phyloP scores from a whole-genome alignment of 2,329 filamentous ascomycete genomes.

The Pseudogymnoascus sp. region DNA sequence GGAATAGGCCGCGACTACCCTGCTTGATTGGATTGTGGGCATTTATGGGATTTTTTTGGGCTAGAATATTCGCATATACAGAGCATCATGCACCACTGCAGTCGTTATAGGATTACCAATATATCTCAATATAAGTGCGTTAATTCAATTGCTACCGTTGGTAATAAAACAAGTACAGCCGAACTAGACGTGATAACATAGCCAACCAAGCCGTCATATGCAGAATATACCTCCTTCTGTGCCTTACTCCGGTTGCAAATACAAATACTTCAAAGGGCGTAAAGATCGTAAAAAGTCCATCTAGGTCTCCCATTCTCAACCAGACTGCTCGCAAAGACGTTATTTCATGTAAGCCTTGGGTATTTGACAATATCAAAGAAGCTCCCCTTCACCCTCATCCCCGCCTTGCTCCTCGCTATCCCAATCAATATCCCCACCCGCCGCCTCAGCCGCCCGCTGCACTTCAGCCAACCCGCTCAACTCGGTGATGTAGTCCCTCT shows the following conservation, averaged over 20 bases:
- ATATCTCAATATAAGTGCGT: background rate
- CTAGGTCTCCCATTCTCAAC: background rate
- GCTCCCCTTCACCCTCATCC: conserved; percentile 44
- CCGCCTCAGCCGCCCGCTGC: conserved; percentile 48
- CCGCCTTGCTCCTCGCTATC: conserved; percentile 42
- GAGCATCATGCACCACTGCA: background rate
- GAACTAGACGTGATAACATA: background rate
- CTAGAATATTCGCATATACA: conserved; percentile 2
- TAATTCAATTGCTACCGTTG: background rate
- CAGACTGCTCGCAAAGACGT: conserved; percentile 4
- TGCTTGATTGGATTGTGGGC: conserved; percentile 1
- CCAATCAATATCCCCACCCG: conserved; percentile 48
- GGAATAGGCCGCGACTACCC: background rate
- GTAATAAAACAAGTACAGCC: background rate
- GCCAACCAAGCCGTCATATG: background rate
- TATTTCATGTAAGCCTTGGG: conserved; percentile 7
- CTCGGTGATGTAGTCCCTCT: conserved; percentile 72
- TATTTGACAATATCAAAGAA: conserved; percentile 10
- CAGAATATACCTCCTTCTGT: background rate
- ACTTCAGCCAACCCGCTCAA: conserved; percentile 67
- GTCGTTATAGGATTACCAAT: background rate
- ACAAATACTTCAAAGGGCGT: background rate
- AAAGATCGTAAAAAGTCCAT: background rate
- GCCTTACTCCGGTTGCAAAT: conserved; percentile 6
- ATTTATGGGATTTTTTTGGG: conserved; percentile 1